Percentiles rank a stretch among this genome's conserved stretches.
These are phyloP conservation scores for Penicillium longicatenatum DNA, from an alignment of 495 filamentous ascomycete genomes.

Conservation along the genomic window DNA sequence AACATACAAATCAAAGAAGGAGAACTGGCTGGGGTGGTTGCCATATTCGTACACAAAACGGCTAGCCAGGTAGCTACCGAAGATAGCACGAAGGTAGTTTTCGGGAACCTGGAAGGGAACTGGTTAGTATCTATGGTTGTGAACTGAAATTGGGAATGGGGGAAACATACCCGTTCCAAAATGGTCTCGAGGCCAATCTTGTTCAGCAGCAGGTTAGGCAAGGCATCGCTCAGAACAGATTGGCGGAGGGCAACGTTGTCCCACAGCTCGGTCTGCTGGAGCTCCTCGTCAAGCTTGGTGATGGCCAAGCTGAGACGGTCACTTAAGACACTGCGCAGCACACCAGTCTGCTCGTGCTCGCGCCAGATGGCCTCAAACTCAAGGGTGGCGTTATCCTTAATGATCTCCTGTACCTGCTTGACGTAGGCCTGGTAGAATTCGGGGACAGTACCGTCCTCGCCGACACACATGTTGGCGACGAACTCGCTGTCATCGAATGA, in stretches of 20 bases:
- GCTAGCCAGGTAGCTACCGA: slow-evolving; percentile 91
- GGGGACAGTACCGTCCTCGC: slow-evolving; percentile 73
- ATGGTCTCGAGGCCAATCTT: slow-evolving; percentile 91
- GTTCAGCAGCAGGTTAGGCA: slow-evolving; percentile 80
- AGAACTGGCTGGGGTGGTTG: slow-evolving; percentile 90
- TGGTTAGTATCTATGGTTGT: slow-evolving; percentile 23
- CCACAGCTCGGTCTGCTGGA: slow-evolving; percentile 93
- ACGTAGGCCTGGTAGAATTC: slow-evolving; percentile 93
- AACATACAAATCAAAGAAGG: slow-evolving; percentile 97
- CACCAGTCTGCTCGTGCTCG: slow-evolving; percentile 80
- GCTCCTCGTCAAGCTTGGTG: slow-evolving; percentile 90
- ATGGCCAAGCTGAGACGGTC: slow-evolving; percentile 90
- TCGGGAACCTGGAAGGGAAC: slow-evolving; percentile 68
- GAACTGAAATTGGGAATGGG: background rate
- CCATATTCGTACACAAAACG: slow-evolving; percentile 96
- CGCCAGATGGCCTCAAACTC: slow-evolving; percentile 99
- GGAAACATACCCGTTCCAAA: slow-evolving; percentile 63
- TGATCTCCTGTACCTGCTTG: slow-evolving; percentile 83
- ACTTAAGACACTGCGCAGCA: slow-evolving; percentile 78
- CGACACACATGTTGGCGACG: slow-evolving; percentile 89
- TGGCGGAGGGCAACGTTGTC: slow-evolving; percentile 74
- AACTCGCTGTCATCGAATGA: slow-evolving; percentile 91
- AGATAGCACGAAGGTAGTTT: slow-evolving; percentile 90
- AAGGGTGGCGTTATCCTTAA: slow-evolving; percentile 83
- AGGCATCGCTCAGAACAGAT: slow-evolving; percentile 79